Evolutionary conservation across 345 rosid species (phyloP).

Genomic region (Melaleuca quinquenervia): DNA sequence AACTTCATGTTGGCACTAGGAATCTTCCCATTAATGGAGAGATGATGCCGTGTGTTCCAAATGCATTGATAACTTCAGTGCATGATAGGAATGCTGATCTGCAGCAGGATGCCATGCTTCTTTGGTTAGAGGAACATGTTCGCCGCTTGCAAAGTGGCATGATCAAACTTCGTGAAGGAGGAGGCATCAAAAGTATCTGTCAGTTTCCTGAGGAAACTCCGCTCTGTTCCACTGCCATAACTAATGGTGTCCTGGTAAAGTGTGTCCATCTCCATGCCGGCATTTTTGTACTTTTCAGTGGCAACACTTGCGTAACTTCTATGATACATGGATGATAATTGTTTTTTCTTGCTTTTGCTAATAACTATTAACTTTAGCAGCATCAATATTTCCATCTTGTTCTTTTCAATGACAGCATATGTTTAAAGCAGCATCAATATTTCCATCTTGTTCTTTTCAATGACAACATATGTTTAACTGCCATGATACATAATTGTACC

Average conservation of each 20-base stretch:
- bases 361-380: neutral
- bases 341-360: neutral
- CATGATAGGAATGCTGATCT: constrained; percentile 28
- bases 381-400: neutral
- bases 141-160: constrained; percentile 47
- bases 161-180: constrained; percentile 34
- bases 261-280: neutral
- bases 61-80: constrained; percentile 34
- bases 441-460: neutral
- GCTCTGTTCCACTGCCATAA: constrained; percentile 60
- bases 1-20: constrained; percentile 53
- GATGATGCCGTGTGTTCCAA: constrained; percentile 81
- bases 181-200: constrained; percentile 29
- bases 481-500: neutral
- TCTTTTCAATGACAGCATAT: neutral
- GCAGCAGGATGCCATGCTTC: constrained; percentile 71
- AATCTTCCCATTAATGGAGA: constrained; percentile 27
- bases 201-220: constrained; percentile 73
- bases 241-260: constrained; percentile 71
- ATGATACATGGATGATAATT: neutral
- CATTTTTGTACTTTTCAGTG: neutral
- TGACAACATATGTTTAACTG: neutral
- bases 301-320: neutral
- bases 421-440: neutral
- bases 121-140: constrained; percentile 90